These are phyloP conservation scores for Suillus luteus DNA, from an alignment of 768 basidiomycete species.

Conservation along the genomic window DNA sequence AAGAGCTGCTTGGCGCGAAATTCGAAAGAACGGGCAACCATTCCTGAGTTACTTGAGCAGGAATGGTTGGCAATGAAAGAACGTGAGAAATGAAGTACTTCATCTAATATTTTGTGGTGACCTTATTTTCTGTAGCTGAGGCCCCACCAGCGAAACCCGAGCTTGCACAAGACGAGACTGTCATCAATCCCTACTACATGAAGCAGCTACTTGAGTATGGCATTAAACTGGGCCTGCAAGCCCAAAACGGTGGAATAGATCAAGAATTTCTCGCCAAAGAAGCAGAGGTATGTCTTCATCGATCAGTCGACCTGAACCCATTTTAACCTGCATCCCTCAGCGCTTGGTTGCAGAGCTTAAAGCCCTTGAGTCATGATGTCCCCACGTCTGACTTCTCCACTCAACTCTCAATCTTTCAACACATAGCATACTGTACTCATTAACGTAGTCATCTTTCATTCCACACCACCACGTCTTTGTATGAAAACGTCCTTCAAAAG, in stretches of 20 bases:
- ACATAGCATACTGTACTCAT: conserved; percentile 30
- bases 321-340: conserved; percentile 33
- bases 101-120: not conserved
- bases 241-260: conserved; percentile 42
- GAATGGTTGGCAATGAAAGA: conserved; percentile 70
- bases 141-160: conserved; percentile 32
- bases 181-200: conserved; percentile 84
- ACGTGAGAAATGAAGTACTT: conserved; percentile 24
- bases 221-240: conserved; percentile 55
- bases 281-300: conserved; percentile 50
- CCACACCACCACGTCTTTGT: conserved; percentile 29
- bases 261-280: conserved; percentile 51
- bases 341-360: conserved; percentile 67
- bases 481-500: conserved; percentile 27
- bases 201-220: conserved; percentile 71
- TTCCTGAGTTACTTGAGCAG: conserved; percentile 82
- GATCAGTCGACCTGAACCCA: not conserved
- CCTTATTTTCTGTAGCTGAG: conserved; percentile 24
- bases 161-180: conserved; percentile 56
- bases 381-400: conserved; percentile 5
- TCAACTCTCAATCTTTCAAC: conserved; percentile 16
- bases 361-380: conserved; percentile 42
- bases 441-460: conserved; percentile 23
- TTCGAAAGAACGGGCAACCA: conserved; percentile 84
- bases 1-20: conserved; percentile 76